Evolutionary conservation across 257 asterid species (phyloP), one percentile per base, ranked within the genome.

Genomic region (Solanum gracilifrons): DNA sequence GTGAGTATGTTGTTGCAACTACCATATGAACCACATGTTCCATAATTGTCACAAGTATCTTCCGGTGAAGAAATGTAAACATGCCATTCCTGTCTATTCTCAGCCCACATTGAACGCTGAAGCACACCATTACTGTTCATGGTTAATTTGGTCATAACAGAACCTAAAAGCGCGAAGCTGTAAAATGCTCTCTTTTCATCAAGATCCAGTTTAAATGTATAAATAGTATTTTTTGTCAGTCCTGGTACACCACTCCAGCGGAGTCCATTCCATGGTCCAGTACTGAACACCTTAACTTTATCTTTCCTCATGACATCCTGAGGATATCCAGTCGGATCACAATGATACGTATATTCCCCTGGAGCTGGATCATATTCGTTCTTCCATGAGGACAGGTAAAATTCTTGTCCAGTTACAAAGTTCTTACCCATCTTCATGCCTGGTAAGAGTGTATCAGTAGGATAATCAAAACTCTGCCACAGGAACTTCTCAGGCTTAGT

Each of bases 181-280:
- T 35, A 64, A 37, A 37, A 64, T 33, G 39, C 27, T 84, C 27
- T 36, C 86, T 91, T 15, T 86, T 74, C 20, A 85, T 88, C 9
- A 87, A 32, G 9, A 23, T 84, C 21, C 5, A 80, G 16, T 6
- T n/a, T 43, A 21, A 87, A 25, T 37, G 83, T 84, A 13, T n/a
- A 82, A 7, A 75, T 41, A 3, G 60, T 31, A 68, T 84, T 84
- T 64, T 41, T 36, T 36, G 29, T 35, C 20, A 84, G 7, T 25
- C 87, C 43, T 9, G 82, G 27, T 41, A 43, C 29, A 43, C 94
- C 93, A 43, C 95, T 90, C 35, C 86, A 91, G 15, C 90, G 66
- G 6, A 91, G 33, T 1, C 97, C 97, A 75, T 92, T 93, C 94
- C 95, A 94, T 0, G 94, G 93, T 13, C 95, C 97, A 6, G 87